Base-by-base conservation (phyloP, 2,329 filamentous ascomycete genomes). In the Alternaria ventricosa region DNA sequence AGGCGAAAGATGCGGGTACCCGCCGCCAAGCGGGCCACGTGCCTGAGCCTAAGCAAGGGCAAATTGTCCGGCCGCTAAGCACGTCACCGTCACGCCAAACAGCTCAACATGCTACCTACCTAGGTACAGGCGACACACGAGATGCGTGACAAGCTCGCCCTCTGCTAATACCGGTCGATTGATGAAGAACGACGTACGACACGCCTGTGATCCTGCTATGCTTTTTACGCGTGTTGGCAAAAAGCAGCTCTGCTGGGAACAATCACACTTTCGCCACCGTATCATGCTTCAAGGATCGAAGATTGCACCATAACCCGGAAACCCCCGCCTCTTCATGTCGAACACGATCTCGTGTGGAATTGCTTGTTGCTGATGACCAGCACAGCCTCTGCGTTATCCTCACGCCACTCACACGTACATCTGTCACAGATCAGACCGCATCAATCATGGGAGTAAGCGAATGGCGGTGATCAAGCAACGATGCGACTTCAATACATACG, bases 361-460 rank as follows among this genome's bases (percentile, higher is more conserved):
- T 81, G 85, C 60, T 90, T 88, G 75, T 93, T 93, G 58, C 88
- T 89, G 70, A 93, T 92, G 61, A 93, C 85, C 69, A 92, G 88
- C 20, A 92, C 89, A 4, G 90, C 91, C 82, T 93, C 91, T 2
- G 28, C 28, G 18, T 33, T 51, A 51, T 33, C 13, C 27, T 18
- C 28, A 51, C 28, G 8, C 13, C 2, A 11, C 12, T 8, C n/a
- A 51, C 3, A 4, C 18, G 12, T 33, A 7, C n/a, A 18, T 22
- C 8, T n/a, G 28, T 33, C 28, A 33, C 28, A 22, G 22, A 36
- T 8, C 13, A 51, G 33, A 23, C 18, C 22, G 1, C 20, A 20
- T 12, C 49, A n/a, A 22, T 22, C 22, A 36, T 23, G 5, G 18
- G 18, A 23, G 18, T 15, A 20, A 15, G 2, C 30, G 12, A 33